Percentiles rank a stretch among this genome's conserved stretches.
These are phyloP conservation scores for Hymenoscyphus scutula DNA, from an alignment of 2,329 filamentous ascomycete genomes.

Conservation along the genomic window DNA sequence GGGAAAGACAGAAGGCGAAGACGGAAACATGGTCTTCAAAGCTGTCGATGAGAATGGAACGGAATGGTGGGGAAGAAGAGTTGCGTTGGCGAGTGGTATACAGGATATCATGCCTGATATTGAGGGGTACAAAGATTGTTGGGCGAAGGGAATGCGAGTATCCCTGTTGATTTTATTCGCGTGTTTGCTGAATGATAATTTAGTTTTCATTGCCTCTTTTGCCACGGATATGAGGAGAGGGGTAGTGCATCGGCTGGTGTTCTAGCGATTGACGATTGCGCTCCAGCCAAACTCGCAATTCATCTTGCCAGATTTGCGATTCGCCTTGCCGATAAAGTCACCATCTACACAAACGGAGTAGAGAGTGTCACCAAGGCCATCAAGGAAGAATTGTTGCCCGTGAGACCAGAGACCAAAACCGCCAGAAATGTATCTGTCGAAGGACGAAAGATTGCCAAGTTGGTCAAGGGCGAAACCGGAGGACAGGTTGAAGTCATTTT, in stretches of 20 bases:
- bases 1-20: slow-evolving; percentile 18
- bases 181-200: slow-evolving; percentile 1
- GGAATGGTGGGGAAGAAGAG: slow-evolving; percentile 48
- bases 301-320: slow-evolving; percentile 45
- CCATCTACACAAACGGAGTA: slow-evolving; percentile 51
- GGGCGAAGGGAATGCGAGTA: slow-evolving; percentile 39
- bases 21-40: slow-evolving; percentile 35
- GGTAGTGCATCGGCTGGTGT: slow-evolving; percentile 46
- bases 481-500: slow-evolving; percentile 40
- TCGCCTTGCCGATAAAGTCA: slow-evolving; percentile 44
- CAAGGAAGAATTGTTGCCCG: neutral
- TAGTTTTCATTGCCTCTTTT: slow-evolving; percentile 59
- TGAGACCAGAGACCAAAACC: slow-evolving; percentile 27
- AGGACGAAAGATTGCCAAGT: slow-evolving; percentile 31
- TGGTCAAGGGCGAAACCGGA: slow-evolving; percentile 33
- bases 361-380: slow-evolving; percentile 31
- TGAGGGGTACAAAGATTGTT: slow-evolving; percentile 53
- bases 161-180: too few species aligned
- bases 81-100: slow-evolving; percentile 55
- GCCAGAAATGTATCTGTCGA: slow-evolving; percentile 38
- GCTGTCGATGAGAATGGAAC: slow-evolving; percentile 43
- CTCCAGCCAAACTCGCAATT: slow-evolving; percentile 35
- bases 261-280: slow-evolving; percentile 42
- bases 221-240: slow-evolving; percentile 58
- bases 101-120: slow-evolving; percentile 51